A percentile compares a stretch with the other conserved stretches of the same genome.
These are phyloP conservation scores for Sedum album DNA, from an alignment of 164 flowering plant genomes.

Conservation along the genomic window DNA sequence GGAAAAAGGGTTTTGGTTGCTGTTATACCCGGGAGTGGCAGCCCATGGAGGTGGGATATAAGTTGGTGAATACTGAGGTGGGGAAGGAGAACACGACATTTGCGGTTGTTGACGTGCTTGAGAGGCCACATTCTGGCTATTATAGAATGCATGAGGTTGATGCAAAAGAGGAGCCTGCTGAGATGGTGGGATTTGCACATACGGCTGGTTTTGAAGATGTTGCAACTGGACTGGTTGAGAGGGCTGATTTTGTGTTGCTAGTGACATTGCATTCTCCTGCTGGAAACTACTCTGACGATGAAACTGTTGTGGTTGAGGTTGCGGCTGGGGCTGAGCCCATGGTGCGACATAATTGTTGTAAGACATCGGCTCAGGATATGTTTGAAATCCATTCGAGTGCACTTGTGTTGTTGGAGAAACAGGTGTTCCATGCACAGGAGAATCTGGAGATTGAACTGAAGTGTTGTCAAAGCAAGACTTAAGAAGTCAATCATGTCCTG, in stretches of 20 bases:
- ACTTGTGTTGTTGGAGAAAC: conserved; percentile 14
- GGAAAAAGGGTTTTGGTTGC: background rate
- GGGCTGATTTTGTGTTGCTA: conserved; percentile 7
- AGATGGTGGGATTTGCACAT: background rate
- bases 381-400: conserved; percentile 19
- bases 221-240: background rate
- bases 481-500: too few relatives aligned
- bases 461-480: too few relatives aligned
- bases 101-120: conserved; percentile 3
- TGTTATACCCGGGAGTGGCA: conserved; percentile 8
- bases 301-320: conserved; percentile 13
- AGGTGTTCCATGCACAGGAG: too few relatives aligned
- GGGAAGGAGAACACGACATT: conserved; percentile 15
- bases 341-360: too few relatives aligned
- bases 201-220: too few relatives aligned
- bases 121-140: conserved; percentile 2
- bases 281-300: background rate
- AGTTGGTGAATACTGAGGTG: too few relatives aligned
- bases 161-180: background rate
- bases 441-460: conserved; percentile 11
- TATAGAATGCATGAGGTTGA: conserved; percentile 9
- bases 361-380: too few relatives aligned
- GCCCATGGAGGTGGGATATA: too few relatives aligned
- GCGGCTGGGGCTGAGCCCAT: conserved; percentile 33
- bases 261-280: background rate